phyloP scores from a whole-genome alignment of 2,329 filamentous ascomycete genomes.

The Onygenales sp. region DNA sequence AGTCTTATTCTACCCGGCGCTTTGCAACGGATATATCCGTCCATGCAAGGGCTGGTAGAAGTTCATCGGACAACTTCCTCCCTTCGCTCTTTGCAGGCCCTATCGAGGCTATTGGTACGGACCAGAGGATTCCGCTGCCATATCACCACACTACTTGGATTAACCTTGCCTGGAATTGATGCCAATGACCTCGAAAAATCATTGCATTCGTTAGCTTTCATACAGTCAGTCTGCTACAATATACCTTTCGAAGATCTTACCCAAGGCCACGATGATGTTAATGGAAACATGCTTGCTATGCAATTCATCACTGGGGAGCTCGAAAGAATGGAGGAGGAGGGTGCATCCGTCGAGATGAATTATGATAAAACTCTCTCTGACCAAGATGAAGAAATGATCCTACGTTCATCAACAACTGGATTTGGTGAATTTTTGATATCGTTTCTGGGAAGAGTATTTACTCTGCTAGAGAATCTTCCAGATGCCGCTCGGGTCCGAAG shows the following conservation, averaged over 20 bases:
- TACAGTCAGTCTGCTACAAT: conserved; percentile 91
- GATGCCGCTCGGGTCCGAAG: conserved; percentile 81
- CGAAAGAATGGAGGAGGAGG: conserved; percentile 83
- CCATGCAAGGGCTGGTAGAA: conserved; percentile 91
- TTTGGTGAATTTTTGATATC: conserved; percentile 88
- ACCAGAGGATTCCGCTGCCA: conserved; percentile 96
- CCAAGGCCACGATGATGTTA: conserved; percentile 55
- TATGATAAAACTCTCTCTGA: conserved; percentile 75
- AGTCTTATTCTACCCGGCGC: conserved; percentile 86
- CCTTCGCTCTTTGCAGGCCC: conserved; percentile 80
- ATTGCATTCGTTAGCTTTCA: conserved; percentile 85
- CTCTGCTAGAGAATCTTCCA: conserved; percentile 85
- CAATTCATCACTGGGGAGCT: conserved; percentile 93
- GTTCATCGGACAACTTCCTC: conserved; percentile 95
- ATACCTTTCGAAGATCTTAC: conserved; percentile 84
- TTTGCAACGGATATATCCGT: conserved; percentile 90
- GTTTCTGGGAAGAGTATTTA: conserved; percentile 89
- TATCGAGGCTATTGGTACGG: conserved; percentile 81
- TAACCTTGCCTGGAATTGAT: conserved; percentile 90
- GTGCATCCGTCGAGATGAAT: conserved; percentile 74
- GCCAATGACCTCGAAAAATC: conserved; percentile 97
- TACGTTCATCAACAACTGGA: conserved; percentile 87
- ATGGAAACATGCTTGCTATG: conserved; percentile 69
- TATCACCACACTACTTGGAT: conserved; percentile 82
- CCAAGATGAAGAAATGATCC: conserved; percentile 75